Base-by-base conservation (phyloP, 2,329 filamentous ascomycete species). In the Trichoderma sp. region DNA sequence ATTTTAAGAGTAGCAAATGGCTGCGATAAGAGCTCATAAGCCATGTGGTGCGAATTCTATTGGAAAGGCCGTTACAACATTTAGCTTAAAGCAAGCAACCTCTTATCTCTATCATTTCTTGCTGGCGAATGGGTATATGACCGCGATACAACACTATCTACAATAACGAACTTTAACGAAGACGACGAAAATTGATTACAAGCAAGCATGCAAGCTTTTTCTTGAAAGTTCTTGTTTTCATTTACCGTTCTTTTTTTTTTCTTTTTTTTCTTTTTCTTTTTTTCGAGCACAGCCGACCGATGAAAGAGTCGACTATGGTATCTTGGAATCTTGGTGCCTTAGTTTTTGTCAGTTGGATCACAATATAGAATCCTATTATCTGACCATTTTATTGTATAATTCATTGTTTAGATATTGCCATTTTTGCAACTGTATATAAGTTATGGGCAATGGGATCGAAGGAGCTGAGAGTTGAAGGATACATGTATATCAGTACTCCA, bases 91-190 rank as follows among this genome's bases (percentile, higher is more conserved):
- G 16, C 21, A 26, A 24, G 26, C 26, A 10, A 10, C 6, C 56
- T 11, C 18, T 39, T 5, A 14, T 43, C 28, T n/a, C 30, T 37
- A 26, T 24, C 28, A 34, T 34, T 58, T 39, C 28, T 34, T 14
- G 24, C 34, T 26, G n/a, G 37, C 39, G n/a, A 43, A 59, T n/a
- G n/a, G 18, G 43, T 34, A 3, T n/a, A 5, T n/a, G 51, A 28
- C 37, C n/a, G 54, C 39, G 52, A 66, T 30, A 58, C 34, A 39
- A 58, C 24, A 21, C 14, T 18, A 39, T 51, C 21, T 55, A 24
- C 63, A 58, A 58, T 66, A 14, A 66, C 52, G 63, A 64, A 66
- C n/a, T 49, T 56, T 66, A 59, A 66, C 49, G 54, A 58, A 58
- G 28, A 66, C 52, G 54, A 37, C n/a, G 54, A 58, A 49, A 49